phyloP scores from a whole-genome alignment of 2,329 filamentous ascomycete species.

The Cordyceps pruinosa region DNA sequence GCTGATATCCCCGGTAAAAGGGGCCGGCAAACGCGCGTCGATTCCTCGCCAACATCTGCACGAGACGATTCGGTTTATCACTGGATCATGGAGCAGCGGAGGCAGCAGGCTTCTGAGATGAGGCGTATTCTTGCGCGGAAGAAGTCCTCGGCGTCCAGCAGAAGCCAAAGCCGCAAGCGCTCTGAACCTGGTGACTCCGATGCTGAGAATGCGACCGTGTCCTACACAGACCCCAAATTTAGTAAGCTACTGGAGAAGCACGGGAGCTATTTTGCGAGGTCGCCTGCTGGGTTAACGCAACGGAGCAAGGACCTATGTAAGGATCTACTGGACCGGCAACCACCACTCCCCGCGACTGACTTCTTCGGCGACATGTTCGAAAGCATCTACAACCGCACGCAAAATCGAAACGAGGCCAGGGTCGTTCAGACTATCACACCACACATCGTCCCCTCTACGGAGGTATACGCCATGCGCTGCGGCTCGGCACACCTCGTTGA shows the following conservation, averaged over 20 bases:
- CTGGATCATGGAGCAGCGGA: not conserved
- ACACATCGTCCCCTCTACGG: too few species aligned
- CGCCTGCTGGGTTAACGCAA: not conserved
- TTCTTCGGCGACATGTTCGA: not conserved
- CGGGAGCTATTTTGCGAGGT: not conserved
- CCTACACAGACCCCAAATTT: not conserved
- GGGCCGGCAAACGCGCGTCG: not conserved
- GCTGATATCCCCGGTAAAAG: not conserved
- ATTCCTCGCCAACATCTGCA: not conserved
- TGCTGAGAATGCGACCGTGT: not conserved
- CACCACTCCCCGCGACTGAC: not conserved
- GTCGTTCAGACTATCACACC: too few species aligned
- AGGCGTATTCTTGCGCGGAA: not conserved
- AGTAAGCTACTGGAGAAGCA: slow-evolving; percentile 1
- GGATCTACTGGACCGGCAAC: not conserved
- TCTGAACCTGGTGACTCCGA: not conserved
- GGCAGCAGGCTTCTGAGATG: not conserved
- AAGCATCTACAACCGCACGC: not conserved
- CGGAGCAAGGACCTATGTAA: not conserved
- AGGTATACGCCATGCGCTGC: too few species aligned
- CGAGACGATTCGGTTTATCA: not conserved
- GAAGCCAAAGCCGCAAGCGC: not conserved
- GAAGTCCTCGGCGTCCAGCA: not conserved
- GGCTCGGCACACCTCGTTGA: too few species aligned
- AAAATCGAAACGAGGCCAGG: too few species aligned